These are phyloP conservation scores for Tricholoma sp. DNA, from an alignment of 768 basidiomycete genomes.

Conservation along the genomic window DNA sequence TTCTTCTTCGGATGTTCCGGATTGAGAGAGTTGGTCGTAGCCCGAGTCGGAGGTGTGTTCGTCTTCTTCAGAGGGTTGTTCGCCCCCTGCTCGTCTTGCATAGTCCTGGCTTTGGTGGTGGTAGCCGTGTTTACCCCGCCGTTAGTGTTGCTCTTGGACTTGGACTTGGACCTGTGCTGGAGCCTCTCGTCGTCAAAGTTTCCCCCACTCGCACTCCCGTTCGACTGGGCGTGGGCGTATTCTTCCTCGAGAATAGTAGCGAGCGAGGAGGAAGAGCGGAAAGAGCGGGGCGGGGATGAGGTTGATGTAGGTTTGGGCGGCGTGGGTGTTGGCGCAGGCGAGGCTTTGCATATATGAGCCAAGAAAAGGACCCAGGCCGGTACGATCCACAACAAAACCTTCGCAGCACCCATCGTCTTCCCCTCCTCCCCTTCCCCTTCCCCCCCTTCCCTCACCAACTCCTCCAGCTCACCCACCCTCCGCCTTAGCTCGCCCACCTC, in stretches of 20 bases:
- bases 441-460: constrained; percentile 50
- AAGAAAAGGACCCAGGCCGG: neutral
- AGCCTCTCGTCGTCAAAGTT: neutral
- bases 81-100: too few species aligned
- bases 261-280: constrained; percentile 14
- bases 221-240: too few species aligned
- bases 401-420: constrained; percentile 29
- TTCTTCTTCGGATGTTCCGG: too few species aligned
- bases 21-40: too few species aligned
- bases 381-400: neutral
- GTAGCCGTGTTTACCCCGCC: too few species aligned
- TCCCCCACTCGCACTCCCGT: neutral
- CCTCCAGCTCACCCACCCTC: constrained; percentile 37
- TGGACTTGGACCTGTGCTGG: too few species aligned
- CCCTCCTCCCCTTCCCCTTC: constrained; percentile 47
- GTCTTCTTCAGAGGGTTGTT: too few species aligned
- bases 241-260: constrained; percentile 21
- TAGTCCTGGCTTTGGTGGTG: too few species aligned
- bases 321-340: too few species aligned
- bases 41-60: too few species aligned
- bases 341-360: too few species aligned
- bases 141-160: too few species aligned
- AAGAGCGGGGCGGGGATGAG: constrained; percentile 12
- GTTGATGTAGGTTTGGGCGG: neutral
- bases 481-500: neutral